phyloP scores from a whole-genome alignment of 2,329 filamentous ascomycete species.

The Drechslerella stenobrocha region DNA sequence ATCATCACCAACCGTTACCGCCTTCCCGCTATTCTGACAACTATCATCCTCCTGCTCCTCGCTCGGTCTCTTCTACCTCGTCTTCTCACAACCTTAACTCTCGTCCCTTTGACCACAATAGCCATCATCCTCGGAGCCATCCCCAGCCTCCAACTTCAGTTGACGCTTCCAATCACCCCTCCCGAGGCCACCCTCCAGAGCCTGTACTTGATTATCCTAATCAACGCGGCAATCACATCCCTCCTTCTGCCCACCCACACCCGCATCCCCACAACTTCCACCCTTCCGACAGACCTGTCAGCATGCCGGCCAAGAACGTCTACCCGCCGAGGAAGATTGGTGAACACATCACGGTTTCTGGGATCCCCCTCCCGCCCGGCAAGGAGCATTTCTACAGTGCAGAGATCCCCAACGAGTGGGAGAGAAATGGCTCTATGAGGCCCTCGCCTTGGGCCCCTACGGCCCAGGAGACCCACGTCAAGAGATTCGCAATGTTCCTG shows the following conservation, averaged over 20 bases:
- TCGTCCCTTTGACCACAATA: slow-evolving; percentile 6
- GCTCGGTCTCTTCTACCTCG: neutral
- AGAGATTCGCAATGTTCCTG: slow-evolving; percentile 41
- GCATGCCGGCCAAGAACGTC: neutral
- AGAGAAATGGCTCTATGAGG: slow-evolving; percentile 22
- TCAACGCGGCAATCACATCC: neutral
- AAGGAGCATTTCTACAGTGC: slow-evolving; percentile 19
- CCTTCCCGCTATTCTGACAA: slow-evolving; percentile 1
- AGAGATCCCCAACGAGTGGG: slow-evolving; percentile 22
- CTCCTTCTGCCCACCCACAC: neutral
- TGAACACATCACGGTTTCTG: slow-evolving; percentile 13
- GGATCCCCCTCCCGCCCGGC: slow-evolving; percentile 7
- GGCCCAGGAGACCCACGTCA: slow-evolving; percentile 35
- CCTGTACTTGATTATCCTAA: neutral
- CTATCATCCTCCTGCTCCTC: slow-evolving; percentile 4
- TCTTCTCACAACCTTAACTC: neutral
- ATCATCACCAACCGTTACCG: neutral
- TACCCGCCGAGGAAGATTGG: slow-evolving; percentile 13
- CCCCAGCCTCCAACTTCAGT: neutral
- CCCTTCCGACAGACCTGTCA: neutral
- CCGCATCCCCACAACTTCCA: slow-evolving; percentile 2
- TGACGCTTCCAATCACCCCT: neutral
- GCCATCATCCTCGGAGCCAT: slow-evolving; percentile 2
- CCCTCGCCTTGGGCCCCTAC: slow-evolving; percentile 39
- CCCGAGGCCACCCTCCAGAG: neutral